These are phyloP conservation scores for Blastobotrys muscicola DNA, from an alignment of 805 yeast genomes.

Conservation along the genomic window DNA sequence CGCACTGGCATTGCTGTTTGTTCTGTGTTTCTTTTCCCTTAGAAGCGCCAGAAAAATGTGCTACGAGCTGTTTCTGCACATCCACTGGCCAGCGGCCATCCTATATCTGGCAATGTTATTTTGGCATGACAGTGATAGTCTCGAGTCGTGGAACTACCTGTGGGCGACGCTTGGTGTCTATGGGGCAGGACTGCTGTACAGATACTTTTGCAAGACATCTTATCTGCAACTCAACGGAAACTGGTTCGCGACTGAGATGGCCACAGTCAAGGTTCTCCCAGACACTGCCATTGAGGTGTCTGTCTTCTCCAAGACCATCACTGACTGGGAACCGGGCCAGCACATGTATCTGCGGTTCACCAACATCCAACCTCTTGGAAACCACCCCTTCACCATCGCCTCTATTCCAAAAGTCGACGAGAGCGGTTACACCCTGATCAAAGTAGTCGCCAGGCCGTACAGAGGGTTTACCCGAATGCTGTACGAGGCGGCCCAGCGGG, in stretches of 20 bases:
- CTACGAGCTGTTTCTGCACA: constrained; percentile 13
- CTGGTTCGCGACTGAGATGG: constrained; percentile 12
- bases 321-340: constrained; percentile 15
- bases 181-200: constrained; percentile 7
- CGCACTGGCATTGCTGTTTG: constrained; percentile 8
- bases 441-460: constrained; percentile 30
- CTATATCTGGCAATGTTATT: constrained; percentile 12
- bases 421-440: constrained; percentile 21
- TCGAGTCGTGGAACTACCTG: constrained; percentile 13
- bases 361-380: constrained; percentile 9
- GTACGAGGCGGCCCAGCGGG: constrained; percentile 8
- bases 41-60: constrained; percentile 8
- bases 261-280: constrained; percentile 2
- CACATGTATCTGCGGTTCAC: constrained; percentile 14
- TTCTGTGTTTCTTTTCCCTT: constrained; percentile 11
- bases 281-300: constrained; percentile 5
- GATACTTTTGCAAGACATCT: constrained; percentile 13
- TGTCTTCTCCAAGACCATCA: constrained; percentile 1
- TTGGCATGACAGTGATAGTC: constrained; percentile 10
- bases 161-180: constrained; percentile 11
- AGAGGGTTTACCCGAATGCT: constrained; percentile 11
- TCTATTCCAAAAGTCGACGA: constrained; percentile 7
- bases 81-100: constrained; percentile 17
- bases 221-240: constrained; percentile 9
- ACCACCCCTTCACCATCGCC: constrained; percentile 16